Conservation (phyloP, 768 basidiomycete species). For the Lentinula detonsa region DNA sequence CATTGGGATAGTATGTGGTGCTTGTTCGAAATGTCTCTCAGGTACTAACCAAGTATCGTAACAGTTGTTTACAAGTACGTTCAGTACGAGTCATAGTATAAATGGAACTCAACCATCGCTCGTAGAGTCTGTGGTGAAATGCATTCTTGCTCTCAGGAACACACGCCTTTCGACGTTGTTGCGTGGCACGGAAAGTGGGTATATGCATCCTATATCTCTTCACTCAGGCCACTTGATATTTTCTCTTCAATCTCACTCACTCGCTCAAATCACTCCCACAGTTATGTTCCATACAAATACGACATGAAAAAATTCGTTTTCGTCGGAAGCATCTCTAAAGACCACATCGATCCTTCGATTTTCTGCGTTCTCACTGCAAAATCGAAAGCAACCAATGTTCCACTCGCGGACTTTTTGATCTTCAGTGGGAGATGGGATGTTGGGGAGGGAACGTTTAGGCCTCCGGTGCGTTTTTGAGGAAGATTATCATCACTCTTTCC, state of each 20-base stretch:
- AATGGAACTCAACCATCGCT: background rate
- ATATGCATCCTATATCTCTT: background rate
- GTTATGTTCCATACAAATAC: slow-evolving; percentile 66
- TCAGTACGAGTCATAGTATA: background rate
- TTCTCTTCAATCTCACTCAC: no score
- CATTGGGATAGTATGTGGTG: slow-evolving; percentile 46
- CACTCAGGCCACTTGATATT: background rate
- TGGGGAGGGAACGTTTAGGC: slow-evolving; percentile 50
- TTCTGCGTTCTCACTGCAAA: slow-evolving; percentile 65
- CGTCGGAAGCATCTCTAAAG: slow-evolving; percentile 59
- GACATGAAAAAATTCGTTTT: slow-evolving; percentile 56
- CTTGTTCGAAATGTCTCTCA: background rate
- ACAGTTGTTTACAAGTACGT: slow-evolving; percentile 45
- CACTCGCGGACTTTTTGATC: slow-evolving; percentile 59
- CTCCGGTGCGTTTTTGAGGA: slow-evolving; percentile 34
- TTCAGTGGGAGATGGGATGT: slow-evolving; percentile 66
- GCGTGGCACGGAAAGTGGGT: slow-evolving; percentile 66
- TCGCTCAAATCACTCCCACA: slow-evolving; percentile 11
- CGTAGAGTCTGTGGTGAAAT: slow-evolving; percentile 49
- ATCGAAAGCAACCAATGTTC: slow-evolving; percentile 51
- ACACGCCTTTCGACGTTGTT: slow-evolving; percentile 70
- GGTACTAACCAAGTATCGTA: background rate
- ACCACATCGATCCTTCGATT: slow-evolving; percentile 66
- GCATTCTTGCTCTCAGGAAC: slow-evolving; percentile 48
- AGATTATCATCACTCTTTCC: background rate